phyloP scores from a whole-genome alignment of 2,329 filamentous ascomycete genomes.

The Grosmannia serpens region DNA sequence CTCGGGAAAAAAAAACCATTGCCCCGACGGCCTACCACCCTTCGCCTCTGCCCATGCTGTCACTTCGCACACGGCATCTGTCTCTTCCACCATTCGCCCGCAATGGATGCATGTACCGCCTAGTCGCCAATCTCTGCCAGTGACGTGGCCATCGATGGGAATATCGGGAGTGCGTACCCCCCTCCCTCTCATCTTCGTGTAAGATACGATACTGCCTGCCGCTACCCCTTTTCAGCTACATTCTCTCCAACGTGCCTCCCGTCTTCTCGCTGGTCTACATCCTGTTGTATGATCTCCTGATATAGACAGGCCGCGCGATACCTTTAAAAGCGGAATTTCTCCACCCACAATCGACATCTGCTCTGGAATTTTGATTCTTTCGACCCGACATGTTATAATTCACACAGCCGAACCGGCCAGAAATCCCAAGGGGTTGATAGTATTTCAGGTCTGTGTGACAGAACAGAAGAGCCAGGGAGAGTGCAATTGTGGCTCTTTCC shows the following conservation, averaged over 20 bases:
- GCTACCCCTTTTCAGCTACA: neutral
- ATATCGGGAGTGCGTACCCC: neutral
- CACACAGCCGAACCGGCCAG: neutral
- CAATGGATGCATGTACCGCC: neutral
- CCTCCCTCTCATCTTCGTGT: neutral
- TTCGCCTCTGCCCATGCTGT: neutral
- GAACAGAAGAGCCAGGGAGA: neutral
- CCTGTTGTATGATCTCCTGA: neutral
- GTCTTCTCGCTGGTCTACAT: neutral
- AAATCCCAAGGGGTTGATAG: neutral
- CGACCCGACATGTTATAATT: neutral
- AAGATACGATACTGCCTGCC: neutral
- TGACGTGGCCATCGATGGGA: neutral
- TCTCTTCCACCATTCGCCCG: neutral
- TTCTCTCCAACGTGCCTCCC: too few species aligned
- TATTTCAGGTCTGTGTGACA: neutral
- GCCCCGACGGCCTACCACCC: neutral
- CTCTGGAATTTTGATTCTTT: neutral
- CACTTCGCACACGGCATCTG: neutral
- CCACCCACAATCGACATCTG: neutral
- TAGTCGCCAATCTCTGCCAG: neutral
- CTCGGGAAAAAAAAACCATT: neutral
- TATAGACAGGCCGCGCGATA: neutral
- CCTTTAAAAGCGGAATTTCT: neutral
- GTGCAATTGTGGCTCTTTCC: neutral